Evolutionary conservation across 2,329 filamentous ascomycete genomes (phyloP).

Genomic region (Colletotrichum incanum): DNA sequence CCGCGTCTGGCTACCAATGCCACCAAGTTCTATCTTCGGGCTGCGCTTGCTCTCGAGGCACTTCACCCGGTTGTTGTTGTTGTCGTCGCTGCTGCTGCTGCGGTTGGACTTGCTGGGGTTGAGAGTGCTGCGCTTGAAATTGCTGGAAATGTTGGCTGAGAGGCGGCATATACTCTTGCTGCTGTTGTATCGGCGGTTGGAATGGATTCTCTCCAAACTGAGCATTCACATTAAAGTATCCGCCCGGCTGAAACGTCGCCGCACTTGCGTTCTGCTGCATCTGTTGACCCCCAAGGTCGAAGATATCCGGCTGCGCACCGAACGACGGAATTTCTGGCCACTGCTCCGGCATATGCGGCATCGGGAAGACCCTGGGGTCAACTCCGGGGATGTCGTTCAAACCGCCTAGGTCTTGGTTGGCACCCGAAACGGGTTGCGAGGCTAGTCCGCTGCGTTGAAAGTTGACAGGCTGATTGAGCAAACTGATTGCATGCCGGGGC

Average conservation of each 20-base stretch:
- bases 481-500: not conserved
- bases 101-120: not conserved
- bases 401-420: not conserved
- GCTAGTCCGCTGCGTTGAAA: not conserved
- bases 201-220: constrained; percentile 9
- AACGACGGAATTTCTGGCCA: not conserved
- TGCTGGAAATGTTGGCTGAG: not conserved
- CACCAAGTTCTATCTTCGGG: not conserved
- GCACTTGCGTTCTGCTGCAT: not conserved
- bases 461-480: not conserved
- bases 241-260: not conserved
- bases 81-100: not conserved
- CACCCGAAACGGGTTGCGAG: not conserved
- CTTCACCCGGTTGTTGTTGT: not conserved
- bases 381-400: too few relatives aligned
- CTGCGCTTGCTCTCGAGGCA: not conserved
- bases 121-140: not conserved
- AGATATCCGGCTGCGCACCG: not conserved
- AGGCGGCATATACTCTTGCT: not conserved
- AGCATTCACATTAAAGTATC: not conserved
- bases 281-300: not conserved
- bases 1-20: not conserved
- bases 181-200: constrained; percentile 8
- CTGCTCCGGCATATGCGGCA: not conserved
- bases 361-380: not conserved